Conservation (phyloP, 257 asterid species). For the Plantago ovata region DNA sequence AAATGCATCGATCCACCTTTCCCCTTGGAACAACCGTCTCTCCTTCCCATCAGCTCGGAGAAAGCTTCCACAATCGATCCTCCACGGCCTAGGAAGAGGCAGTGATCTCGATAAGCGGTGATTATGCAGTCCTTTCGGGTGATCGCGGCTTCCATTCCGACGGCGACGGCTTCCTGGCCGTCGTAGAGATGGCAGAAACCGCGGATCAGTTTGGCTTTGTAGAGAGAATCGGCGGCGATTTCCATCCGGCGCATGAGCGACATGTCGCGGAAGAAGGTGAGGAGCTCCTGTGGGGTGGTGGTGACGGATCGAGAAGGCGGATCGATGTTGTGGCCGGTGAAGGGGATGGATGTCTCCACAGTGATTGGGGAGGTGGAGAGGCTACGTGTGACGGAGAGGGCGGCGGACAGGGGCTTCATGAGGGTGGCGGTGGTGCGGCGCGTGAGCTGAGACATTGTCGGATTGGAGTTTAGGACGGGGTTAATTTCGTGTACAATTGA, state of each 20-base stretch:
- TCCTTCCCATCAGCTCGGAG: conserved; percentile 90
- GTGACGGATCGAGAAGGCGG: conserved; percentile 84
- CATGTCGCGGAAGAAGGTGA: conserved; percentile 78
- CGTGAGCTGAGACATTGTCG: conserved; percentile 48
- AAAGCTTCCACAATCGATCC: conserved; percentile 63
- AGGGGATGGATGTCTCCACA: conserved; percentile 79
- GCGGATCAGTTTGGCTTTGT: conserved; percentile 85
- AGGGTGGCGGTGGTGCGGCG: conserved; percentile 60
- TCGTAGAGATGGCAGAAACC: conserved; percentile 97
- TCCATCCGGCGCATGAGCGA: conserved; percentile 94
- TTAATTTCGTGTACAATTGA: too few relatives aligned
- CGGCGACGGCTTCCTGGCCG: conserved; percentile 90
- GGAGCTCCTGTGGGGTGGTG: conserved; percentile 59
- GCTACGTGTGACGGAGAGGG: conserved; percentile 37
- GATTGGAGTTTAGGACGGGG: too few relatives aligned
- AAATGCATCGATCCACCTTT: conserved; percentile 99
- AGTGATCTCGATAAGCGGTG: conserved; percentile 79
- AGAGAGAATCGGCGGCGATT: conserved; percentile 96
- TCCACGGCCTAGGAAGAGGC: conserved; percentile 70
- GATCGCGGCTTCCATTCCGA: conserved; percentile 95
- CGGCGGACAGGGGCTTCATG: conserved; percentile 38
- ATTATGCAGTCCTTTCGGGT: conserved; percentile 64
- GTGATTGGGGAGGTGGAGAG: conserved; percentile 58
- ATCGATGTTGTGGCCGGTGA: conserved; percentile 82
- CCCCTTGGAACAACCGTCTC: conserved; percentile 84